Base-by-base conservation (phyloP, 306 rosid genomes). In the Vachellia collinsii region DNA sequence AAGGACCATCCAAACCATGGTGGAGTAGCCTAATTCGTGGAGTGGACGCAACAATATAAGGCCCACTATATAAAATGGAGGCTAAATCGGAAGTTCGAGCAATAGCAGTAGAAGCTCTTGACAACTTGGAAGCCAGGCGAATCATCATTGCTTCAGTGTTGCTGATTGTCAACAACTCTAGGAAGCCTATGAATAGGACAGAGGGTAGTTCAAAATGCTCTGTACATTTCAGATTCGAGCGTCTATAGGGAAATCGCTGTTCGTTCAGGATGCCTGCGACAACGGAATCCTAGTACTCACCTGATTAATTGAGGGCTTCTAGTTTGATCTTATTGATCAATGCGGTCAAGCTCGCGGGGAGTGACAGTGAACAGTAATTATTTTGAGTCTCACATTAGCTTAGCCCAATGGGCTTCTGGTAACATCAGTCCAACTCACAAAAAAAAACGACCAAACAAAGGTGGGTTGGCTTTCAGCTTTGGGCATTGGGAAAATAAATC, bases 21-120 rank as follows among this genome's bases (percentile, higher is more conserved):
- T 85, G 90, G 70, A 83, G 74, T 2, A 62, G 83, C 78, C 93
- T 90, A 79, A 70, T 84, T 25, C 74, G 86, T 39, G 87, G 72
- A 8, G 76, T n/a, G 59, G 62, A 23, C 53, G 79, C 36, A n/a
- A 43, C 22, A 44, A 79, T 79, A 20, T 70, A 74, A 56, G 83
- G 78, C 7, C 74, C 20, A 1, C 65, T 20, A 39, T 14, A 8
- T 54, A 85, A 62, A 74, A 41, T n/a, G 36, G 78, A 67, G 6
- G 78, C 77, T 77, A 86, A 83, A 53, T 78, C 82, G 73, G 88
- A 48, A 36, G 80, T 71, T 65, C 80, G 87, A 72, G 82, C 44
- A 56, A 51, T 58, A 19, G 82, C 50, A 47, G 77, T 34, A 11
- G 88, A 77, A 75, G 85, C 75, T 77, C 83, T 79, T 17, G 91